Evolutionary conservation across 176 grass and related monocot species (phyloP), one percentile per base, ranked within the genome.

Genomic region (Musa itinerans): DNA sequence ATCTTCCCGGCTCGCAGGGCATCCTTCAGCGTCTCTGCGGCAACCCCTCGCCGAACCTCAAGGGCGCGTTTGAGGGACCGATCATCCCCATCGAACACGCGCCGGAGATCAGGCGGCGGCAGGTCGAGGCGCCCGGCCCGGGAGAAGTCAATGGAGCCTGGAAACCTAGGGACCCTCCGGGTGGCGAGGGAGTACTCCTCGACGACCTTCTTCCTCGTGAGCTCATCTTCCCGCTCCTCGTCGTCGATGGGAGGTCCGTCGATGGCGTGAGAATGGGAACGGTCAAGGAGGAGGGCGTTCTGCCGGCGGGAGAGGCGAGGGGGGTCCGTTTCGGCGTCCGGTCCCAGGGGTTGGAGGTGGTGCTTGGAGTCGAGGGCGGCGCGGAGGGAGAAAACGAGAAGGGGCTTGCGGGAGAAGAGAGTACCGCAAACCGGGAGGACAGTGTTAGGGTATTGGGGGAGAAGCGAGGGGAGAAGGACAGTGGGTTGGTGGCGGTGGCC

Each of bases 31-130:
- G 10, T 71, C 83, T 98, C 86, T 8, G 73, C 19, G 14, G 86
- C 90, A 48, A 93, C 84, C 11, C 84, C 84, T 83, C 90, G 84
- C 29, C 94, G 86, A 71, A 98, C 90, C 78, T 90, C 80, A 73
- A 98, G 85, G 23, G 90, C 88, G 19, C 81, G 84, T 14, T 73
- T 85, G 74, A 98, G 75, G 62, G 89, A 43, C 57, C 82, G 75
- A 21, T 87, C 83, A 58, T 92, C 77, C 2, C 76, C 48, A 52
- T 62, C 22, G 20, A 78, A 11, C 22, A 70, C 20, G 2, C 52
- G 26, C 9, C 53, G 71, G 25, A 69, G 54, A 0, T 71, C 76
- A 20, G 68, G 10, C 2, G 11, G 19, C 15, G 29, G 27, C 1
- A 21, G 19, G 8, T 73, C 56, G 6, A 63, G 56, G 24, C 0